Evolutionary conservation across 2,329 filamentous ascomycete species (phyloP).

Genomic region (Massarina eburnea): DNA sequence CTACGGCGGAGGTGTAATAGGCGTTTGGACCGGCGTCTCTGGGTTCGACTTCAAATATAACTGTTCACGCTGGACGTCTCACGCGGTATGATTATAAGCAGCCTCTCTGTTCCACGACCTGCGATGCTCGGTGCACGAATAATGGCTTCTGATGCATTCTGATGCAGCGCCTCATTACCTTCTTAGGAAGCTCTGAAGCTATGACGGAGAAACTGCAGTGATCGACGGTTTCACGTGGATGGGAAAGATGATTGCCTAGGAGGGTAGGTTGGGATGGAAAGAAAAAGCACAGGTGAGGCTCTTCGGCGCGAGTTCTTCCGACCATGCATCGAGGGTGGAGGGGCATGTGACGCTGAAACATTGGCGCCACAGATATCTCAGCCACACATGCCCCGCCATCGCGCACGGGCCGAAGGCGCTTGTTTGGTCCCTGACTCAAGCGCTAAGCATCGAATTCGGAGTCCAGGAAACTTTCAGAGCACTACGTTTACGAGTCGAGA

Average conservation of each 20-base stretch:
- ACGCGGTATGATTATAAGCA: no score
- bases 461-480: background rate
- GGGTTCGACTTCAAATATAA: slow-evolving; percentile 5
- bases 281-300: slow-evolving; percentile 2
- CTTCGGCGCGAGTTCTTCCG: slow-evolving; percentile 5
- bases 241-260: slow-evolving; percentile 20
- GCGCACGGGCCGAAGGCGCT: background rate
- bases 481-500: slow-evolving; percentile 1
- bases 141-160: background rate
- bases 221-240: slow-evolving; percentile 28
- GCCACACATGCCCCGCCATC: slow-evolving; percentile 22
- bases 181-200: slow-evolving; percentile 41
- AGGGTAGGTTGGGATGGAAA: slow-evolving; percentile 23
- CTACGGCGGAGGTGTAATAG: slow-evolving; percentile 26
- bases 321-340: background rate
- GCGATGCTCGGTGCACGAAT: background rate
- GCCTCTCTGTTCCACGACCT: no score
- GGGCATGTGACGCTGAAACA: background rate
- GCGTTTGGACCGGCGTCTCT: slow-evolving; percentile 19
- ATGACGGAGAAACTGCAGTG: slow-evolving; percentile 29
- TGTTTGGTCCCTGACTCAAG: slow-evolving; percentile 28
- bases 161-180: no score
- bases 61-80: slow-evolving; percentile 6
- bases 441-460: background rate
- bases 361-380: slow-evolving; percentile 9